Base-by-base conservation (phyloP, 345 rosid genomes). In the Raphanus raphanistrum region DNA sequence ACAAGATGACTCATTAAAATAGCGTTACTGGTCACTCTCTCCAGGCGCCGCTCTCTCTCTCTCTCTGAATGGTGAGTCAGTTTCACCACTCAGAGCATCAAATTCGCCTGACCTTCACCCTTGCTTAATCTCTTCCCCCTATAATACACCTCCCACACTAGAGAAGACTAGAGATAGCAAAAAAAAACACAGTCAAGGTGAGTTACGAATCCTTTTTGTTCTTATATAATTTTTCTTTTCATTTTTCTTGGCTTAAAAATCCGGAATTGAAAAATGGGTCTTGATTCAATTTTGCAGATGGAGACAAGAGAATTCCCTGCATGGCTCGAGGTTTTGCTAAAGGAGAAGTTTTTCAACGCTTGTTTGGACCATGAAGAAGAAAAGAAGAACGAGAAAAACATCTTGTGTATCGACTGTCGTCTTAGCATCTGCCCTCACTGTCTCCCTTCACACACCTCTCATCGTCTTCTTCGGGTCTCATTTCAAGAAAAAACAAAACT, bases 321-420 rank as follows among this genome's bases (percentile, higher is more conserved):
- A 64, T 80, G 82, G 82, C 82, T 92, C 70, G 87, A 84, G 71
- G 86, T 85, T 38, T 84, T 94, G 68, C 72, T 89, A 21, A 73
- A 84, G 1, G 96, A 94, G 60, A 94, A 90, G 76, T 94, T 94
- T 87, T 94, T 90, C 88, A 84, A 84, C 79, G 92, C 96, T 15
- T 92, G 98, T 58, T 45, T 84, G 43, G 68, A 82, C 33, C 98
- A 94, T 11, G 89, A 85, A 79, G 89, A 81, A 0, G 83, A 68
- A 0, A 94, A 78, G 84, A 92, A 92, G 84, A 94, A 92, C 54
- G 98, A 92, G 79, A 94, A 90, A 80, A 94, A 92, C 77, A 86
- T 89, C 12, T 83, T 63, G 58, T 94, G 98, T 79, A 69, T 94
- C 74, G 98, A 94, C 64, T 92, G 98, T 78, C 88, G 93, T 68